These are phyloP conservation scores for Rhizomucor pusillus DNA, from an alignment of 371 early-diverging fungal genomes.

Conservation along the genomic window DNA sequence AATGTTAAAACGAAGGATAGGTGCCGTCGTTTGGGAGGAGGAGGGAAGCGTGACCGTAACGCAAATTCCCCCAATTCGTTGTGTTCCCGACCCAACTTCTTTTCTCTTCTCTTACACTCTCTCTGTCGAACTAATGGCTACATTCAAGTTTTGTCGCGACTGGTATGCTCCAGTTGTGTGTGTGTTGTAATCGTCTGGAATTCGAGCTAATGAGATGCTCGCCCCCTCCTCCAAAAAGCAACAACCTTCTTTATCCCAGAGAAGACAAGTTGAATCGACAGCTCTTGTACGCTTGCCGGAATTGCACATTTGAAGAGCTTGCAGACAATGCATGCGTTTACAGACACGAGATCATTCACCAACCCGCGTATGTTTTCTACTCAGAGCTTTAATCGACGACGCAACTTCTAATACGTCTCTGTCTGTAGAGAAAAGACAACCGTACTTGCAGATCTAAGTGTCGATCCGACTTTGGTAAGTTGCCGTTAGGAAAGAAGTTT, in stretches of 20 bases:
- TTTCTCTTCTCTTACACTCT: conserved; percentile 8
- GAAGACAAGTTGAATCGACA: conserved; percentile 72
- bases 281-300: conserved; percentile 91
- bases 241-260: conserved; percentile 96
- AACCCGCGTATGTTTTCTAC: conserved; percentile 66
- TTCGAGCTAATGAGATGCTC: background rate
- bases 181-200: too few species aligned
- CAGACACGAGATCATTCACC: conserved; percentile 79
- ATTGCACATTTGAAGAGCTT: conserved; percentile 89
- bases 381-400: too few species aligned
- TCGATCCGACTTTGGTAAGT: conserved; percentile 76
- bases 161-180: conserved; percentile 40
- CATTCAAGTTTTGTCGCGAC: conserved; percentile 72
- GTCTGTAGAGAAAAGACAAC: conserved; percentile 70
- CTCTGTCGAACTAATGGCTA: conserved; percentile 53
- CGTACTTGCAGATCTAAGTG: conserved; percentile 73
- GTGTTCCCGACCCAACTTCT: background rate
- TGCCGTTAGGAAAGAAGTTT: background rate
- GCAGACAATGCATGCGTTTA: conserved; percentile 84
- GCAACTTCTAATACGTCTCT: background rate
- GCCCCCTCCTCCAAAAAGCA: conserved; percentile 62
- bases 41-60: background rate
- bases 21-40: background rate
- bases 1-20: too few species aligned
- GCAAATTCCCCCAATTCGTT: background rate